Conservation (phyloP, 176 grass and related monocot species). For the Aegilops bicornis region DNA sequence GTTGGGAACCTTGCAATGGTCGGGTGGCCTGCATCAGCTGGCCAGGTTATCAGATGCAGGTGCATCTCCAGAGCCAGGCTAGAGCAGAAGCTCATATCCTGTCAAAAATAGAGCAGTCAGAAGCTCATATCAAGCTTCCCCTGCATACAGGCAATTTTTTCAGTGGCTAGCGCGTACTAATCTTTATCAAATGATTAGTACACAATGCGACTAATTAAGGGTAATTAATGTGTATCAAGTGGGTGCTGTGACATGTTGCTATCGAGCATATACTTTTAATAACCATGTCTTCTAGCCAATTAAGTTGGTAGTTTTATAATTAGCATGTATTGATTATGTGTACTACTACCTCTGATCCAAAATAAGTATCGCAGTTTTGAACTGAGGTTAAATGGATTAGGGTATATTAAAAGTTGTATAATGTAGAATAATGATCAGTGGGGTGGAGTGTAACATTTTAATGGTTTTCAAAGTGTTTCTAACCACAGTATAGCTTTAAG, state of each 20-base stretch:
- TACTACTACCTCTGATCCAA: not conserved
- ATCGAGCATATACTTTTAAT: not conserved
- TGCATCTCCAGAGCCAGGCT: not conserved
- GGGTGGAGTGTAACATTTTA: not conserved
- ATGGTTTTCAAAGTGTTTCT: not conserved
- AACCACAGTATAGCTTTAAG: not conserved
- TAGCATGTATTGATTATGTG: not conserved
- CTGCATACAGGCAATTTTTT: not conserved
- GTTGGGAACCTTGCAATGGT: not conserved
- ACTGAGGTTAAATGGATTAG: not conserved
- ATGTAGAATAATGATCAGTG: not conserved
- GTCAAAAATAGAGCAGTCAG: not conserved
- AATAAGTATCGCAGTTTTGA: too few relatives aligned
- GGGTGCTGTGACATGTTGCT: not conserved
- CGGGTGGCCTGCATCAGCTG: not conserved
- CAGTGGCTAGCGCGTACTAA: not conserved
- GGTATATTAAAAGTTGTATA: not conserved
- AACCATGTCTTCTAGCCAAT: not conserved
- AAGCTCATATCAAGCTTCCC: not conserved
- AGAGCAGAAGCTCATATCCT: not conserved
- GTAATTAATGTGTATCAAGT: not conserved
- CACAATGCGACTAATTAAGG: not conserved
- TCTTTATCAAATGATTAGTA: too few relatives aligned
- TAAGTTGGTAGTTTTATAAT: not conserved
- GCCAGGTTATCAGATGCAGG: too few relatives aligned